A percentile compares a stretch with the other conserved stretches of the same genome.
Evolutionary conservation across 768 basidiomycete species (phyloP).

Genomic region (Gloeopeniophorella convolvens): DNA sequence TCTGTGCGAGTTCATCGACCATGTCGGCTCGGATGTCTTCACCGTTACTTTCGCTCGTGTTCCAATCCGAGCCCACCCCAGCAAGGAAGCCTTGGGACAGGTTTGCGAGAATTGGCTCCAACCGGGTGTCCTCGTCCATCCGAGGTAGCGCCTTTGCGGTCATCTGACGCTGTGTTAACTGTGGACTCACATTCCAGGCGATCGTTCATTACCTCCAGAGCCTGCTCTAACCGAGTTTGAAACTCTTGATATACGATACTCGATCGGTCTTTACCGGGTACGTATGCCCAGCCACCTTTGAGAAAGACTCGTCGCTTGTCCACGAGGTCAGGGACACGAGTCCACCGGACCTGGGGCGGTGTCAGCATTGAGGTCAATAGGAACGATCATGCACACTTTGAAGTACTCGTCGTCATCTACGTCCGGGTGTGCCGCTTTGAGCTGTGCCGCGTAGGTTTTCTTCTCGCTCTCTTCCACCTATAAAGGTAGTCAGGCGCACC

Average conservation of each 20-base stretch:
- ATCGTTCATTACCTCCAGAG: constrained; percentile 54
- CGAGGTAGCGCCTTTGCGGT: constrained; percentile 85
- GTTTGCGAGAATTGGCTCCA: constrained; percentile 84
- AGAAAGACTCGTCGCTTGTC: constrained; percentile 75
- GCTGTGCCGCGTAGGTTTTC: constrained; percentile 35
- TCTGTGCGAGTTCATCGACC: constrained; percentile 79
- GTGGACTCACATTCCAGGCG: neutral
- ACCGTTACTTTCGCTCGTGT: constrained; percentile 42
- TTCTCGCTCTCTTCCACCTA: constrained; percentile 62
- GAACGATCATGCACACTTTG: constrained; percentile 48
- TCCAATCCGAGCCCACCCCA: constrained; percentile 83
- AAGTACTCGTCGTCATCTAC: constrained; percentile 51
- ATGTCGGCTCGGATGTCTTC: constrained; percentile 87
- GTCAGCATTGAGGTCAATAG: neutral
- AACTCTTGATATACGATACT: constrained; percentile 89
- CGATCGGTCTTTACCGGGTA: constrained; percentile 67
- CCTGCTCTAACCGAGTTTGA: constrained; percentile 58
- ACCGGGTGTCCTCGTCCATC: constrained; percentile 88
- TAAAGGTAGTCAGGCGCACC: neutral
- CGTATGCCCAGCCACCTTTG: constrained; percentile 81
- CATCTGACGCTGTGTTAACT: constrained; percentile 37
- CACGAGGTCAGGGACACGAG: constrained; percentile 87
- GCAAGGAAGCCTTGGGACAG: constrained; percentile 91
- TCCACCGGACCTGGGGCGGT: constrained; percentile 80
- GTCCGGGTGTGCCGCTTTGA: constrained; percentile 41